Evolutionary conservation across 129 eudicot genomes (phyloP), one percentile per base, ranked within the genome.

Genomic region (Artemisia annua): DNA sequence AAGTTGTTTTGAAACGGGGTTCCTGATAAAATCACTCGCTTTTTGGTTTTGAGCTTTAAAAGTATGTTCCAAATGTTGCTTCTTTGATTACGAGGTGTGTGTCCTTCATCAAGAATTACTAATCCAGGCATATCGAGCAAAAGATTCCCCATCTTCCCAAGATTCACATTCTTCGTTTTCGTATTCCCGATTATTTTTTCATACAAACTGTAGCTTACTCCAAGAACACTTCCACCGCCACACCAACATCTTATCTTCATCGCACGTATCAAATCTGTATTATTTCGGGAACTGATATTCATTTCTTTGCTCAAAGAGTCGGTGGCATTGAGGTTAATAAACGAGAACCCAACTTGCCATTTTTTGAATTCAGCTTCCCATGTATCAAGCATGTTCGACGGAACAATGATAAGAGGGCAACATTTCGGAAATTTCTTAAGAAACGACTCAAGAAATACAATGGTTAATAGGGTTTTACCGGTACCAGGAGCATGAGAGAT

Each of bases 401-500:
- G 19, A 52, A 16, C 87, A 30, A 86, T 30, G 49, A 86, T 82
- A 3, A 89, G 63, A 0, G 96, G 96, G 16, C 75, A 16, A 9
- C 76, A 71, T 2, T 70, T 19, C 2, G 97, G 91, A 20, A 70
- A 87, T 24, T 63, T 48, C 35, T 87, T 82, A 48, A 90, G 54
- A 54, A 73, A 90, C 1, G 87, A 35, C 28, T 78, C 84, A 3
- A 86, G 20, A 48, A 86, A 86, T 10, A 77, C 53, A n/a, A 75
- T 71, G 52, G 87, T 84, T 71, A 91, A 71, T 11, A 81, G 73
- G 28, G 95, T 91, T 70, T 91, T 91, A 0, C 97, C 97, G 0
- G 97, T 83, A 1, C 97, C 97, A 0, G 98, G 96, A 8, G 96
- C 89, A 48, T 92, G 98, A 11, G 96, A 88, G 7, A 93, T 85